Evolutionary conservation across 2,329 filamentous ascomycete species (phyloP), one percentile per base, ranked within the genome.

Genomic region (Periconia sp.): DNA sequence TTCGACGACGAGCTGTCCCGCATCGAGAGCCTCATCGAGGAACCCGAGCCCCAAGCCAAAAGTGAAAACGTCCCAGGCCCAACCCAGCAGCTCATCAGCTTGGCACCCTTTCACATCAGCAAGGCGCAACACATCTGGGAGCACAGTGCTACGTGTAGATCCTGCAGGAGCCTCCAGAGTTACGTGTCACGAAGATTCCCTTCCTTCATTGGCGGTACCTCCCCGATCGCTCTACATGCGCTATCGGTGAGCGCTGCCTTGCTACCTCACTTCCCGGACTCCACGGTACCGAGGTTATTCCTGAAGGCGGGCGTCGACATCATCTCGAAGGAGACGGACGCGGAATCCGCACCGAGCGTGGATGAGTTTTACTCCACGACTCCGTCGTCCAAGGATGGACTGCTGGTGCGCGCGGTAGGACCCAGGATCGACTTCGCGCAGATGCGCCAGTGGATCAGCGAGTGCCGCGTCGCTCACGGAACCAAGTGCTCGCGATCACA

Each of bases 1-100:
- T 52, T 52, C 41, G 49, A 52, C 42, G 43, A 52, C 35, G 49
- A 52, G 42, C 49, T 52, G 6, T 52, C 49, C 46, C 49, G 49
- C 42, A 47, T 52, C 15, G 49, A 52, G 42, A 46, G 7, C 49
- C 10, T 19, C 30, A n/a, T 52, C 35, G 49, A 52, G 27, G 37
- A 52, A 46, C 27, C 49, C 31, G 49, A 52, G 49, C 49, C 49
- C 30, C 49, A 52, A 27, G 8, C 19, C 43, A 52, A 52, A 35
- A 52, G 49, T 43, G 15, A 30, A 33, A 18, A 15, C 35, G 33
- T 31, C 30, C 30, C 13, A 46, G 33, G 20, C 49, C 49, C 49
- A 5, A 47, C 49, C 2, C 42, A 47, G 42, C 20, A 52, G 31
- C 49, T 52, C 49, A 52, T 14, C 13, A 52, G 15, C 43, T 19